Evolutionary conservation across 371 early-diverging fungal species (phyloP).

Genomic region (Mucor circinelloides): DNA sequence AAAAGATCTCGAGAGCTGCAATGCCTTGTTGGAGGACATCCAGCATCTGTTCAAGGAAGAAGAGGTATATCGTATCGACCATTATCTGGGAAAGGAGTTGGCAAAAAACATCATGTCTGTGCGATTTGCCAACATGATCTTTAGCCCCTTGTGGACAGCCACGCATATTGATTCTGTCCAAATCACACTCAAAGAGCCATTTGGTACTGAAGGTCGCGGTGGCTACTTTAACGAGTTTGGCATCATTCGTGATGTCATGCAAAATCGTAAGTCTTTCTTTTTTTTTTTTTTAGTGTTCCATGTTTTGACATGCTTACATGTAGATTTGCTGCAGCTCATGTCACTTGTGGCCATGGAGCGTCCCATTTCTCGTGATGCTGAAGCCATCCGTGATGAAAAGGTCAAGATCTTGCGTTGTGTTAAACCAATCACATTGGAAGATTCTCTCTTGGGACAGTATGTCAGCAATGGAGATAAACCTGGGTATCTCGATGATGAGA

Average conservation of each 20-base stretch:
- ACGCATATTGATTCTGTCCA: slow-evolving; percentile 90
- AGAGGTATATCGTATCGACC: slow-evolving; percentile 97
- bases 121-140: slow-evolving; percentile 93
- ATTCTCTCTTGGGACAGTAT: slow-evolving; percentile 90
- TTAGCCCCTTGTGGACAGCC: slow-evolving; percentile 89
- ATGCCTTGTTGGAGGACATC: slow-evolving; percentile 68
- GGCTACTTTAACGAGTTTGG: slow-evolving; percentile 99
- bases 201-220: slow-evolving; percentile 98
- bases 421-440: slow-evolving; percentile 72
- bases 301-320: too few relatives aligned
- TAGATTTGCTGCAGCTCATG: slow-evolving; percentile 86
- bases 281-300: too few relatives aligned
- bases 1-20: slow-evolving; percentile 83
- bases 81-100: slow-evolving; percentile 98
- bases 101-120: slow-evolving; percentile 94
- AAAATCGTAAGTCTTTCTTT: slow-evolving; percentile 75
- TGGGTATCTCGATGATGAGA: slow-evolving; percentile 91
- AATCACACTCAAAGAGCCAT: slow-evolving; percentile 96
- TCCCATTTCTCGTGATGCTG: slow-evolving; percentile 76
- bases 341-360: slow-evolving; percentile 91
- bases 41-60: slow-evolving; percentile 80
- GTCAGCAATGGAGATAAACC: slow-evolving; percentile 75
- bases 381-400: slow-evolving; percentile 92
- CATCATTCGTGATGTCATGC: slow-evolving; percentile 99
- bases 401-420: slow-evolving; percentile 82